Percentiles rank a stretch among this genome's conserved stretches.
These are phyloP conservation scores for Colletotrichum sublineola DNA, from an alignment of 2,329 filamentous ascomycete genomes.

Conservation along the genomic window DNA sequence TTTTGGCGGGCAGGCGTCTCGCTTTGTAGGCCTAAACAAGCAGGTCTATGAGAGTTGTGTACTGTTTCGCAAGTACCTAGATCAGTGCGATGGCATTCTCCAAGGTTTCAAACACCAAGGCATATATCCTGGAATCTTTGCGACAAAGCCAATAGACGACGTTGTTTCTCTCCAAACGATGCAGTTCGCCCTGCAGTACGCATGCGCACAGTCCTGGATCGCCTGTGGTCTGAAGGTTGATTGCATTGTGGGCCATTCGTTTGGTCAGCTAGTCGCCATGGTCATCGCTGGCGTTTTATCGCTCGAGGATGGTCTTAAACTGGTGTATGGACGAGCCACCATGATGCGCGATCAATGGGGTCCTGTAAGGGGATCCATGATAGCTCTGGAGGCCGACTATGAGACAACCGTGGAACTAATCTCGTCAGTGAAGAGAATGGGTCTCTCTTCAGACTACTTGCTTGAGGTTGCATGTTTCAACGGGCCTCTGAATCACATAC, in stretches of 20 bases:
- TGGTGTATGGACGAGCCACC: background rate
- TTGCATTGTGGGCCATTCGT: background rate
- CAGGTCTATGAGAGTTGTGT: conserved; percentile 11
- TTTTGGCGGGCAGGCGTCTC: conserved; percentile 28
- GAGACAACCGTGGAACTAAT: no score
- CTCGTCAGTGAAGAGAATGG: no score
- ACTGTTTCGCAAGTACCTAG: background rate
- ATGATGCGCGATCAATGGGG: conserved; percentile 5
- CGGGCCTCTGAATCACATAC: background rate
- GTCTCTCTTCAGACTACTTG: no score
- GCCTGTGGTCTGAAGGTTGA: background rate
- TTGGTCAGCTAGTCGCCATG: conserved; percentile 5
- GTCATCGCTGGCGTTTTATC: background rate
- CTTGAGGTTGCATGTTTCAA: conserved; percentile 4
- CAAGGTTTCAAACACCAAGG: background rate
- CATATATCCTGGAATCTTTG: background rate
- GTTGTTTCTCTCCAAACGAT: background rate
- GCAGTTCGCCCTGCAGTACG: conserved; percentile 7
- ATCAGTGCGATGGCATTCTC: background rate
- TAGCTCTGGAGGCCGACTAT: no score
- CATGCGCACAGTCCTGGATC: conserved; percentile 3
- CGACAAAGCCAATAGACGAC: background rate
- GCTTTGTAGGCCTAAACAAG: background rate
- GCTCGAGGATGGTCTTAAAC: background rate
- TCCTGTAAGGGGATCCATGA: background rate